phyloP scores from a whole-genome alignment of 495 filamentous ascomycete species.

The Aspergillus coremiiformis region DNA sequence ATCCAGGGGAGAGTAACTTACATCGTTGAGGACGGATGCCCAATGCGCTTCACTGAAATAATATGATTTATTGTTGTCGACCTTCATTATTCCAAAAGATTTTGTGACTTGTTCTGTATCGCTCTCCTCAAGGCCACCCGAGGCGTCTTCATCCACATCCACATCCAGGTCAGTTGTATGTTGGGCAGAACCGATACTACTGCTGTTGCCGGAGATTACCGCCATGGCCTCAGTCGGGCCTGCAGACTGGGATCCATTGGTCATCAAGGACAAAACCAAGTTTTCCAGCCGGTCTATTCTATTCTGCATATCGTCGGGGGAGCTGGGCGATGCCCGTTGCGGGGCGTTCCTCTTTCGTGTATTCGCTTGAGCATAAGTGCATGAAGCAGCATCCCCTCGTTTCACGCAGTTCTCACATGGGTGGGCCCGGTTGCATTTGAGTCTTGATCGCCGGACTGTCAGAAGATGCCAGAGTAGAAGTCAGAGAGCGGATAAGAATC shows the following conservation, averaged over 20 bases:
- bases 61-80: slow-evolving; percentile 74
- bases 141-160: slow-evolving; percentile 51
- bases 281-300: slow-evolving; percentile 96
- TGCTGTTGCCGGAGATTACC: slow-evolving; percentile 55
- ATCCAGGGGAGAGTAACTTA: slow-evolving; percentile 24
- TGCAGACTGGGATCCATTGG: slow-evolving; percentile 65
- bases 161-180: slow-evolving; percentile 49
- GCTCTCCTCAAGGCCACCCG: slow-evolving; percentile 54
- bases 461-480: slow-evolving; percentile 18
- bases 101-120: slow-evolving; percentile 82
- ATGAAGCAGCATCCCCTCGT: slow-evolving; percentile 73
- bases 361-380: slow-evolving; percentile 78
- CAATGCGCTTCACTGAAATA: slow-evolving; percentile 89
- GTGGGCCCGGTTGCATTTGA: slow-evolving; percentile 89
- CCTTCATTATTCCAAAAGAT: slow-evolving; percentile 81
- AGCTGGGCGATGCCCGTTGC: slow-evolving; percentile 48
- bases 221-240: slow-evolving; percentile 56
- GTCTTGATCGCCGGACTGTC: slow-evolving; percentile 41
- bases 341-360: slow-evolving; percentile 67
- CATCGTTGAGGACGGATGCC: slow-evolving; percentile 79
- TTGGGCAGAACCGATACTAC: slow-evolving; percentile 43
- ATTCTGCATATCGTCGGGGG: slow-evolving; percentile 97
- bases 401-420: slow-evolving; percentile 97
- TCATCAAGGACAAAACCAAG: slow-evolving; percentile 92
- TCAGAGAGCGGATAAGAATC: slow-evolving; percentile 25